Evolutionary conservation across 2,329 filamentous ascomycete species (phyloP).

Genomic region (Penicillium capsulatum): DNA sequence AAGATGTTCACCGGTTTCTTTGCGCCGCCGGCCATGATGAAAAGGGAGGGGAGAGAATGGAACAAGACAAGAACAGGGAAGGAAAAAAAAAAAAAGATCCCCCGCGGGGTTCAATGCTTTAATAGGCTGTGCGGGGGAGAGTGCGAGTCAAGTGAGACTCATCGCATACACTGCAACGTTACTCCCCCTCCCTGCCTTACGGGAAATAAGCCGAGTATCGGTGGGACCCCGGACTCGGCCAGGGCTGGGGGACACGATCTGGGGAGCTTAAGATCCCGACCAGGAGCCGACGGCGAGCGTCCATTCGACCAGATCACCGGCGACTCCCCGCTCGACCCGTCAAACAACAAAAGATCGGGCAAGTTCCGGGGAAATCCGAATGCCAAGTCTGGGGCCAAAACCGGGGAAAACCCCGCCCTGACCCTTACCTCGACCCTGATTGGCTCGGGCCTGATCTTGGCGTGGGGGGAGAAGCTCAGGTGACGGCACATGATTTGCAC

Average conservation of each 20-base stretch:
- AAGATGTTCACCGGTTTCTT: conserved; percentile 51
- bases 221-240: not conserved
- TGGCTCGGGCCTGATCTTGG: no score
- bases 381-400: not conserved
- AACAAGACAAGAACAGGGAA: not conserved
- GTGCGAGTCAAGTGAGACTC: not conserved
- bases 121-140: not conserved
- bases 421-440: no score
- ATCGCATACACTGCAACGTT: not conserved
- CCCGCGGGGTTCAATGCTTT: not conserved
- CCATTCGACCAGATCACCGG: no score
- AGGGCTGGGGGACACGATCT: not conserved
- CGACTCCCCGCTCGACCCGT: not conserved
- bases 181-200: not conserved
- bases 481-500: no score
- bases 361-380: not conserved
- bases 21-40: conserved; percentile 43
- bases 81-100: not conserved
- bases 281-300: not conserved
- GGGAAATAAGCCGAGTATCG: not conserved
- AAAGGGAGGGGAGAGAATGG: not conserved
- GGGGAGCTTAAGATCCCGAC: not conserved
- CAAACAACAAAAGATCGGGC: not conserved
- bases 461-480: no score
- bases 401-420: not conserved